phyloP scores from a whole-genome alignment of 306 rosid species.

The Trichosanthes truncata region DNA sequence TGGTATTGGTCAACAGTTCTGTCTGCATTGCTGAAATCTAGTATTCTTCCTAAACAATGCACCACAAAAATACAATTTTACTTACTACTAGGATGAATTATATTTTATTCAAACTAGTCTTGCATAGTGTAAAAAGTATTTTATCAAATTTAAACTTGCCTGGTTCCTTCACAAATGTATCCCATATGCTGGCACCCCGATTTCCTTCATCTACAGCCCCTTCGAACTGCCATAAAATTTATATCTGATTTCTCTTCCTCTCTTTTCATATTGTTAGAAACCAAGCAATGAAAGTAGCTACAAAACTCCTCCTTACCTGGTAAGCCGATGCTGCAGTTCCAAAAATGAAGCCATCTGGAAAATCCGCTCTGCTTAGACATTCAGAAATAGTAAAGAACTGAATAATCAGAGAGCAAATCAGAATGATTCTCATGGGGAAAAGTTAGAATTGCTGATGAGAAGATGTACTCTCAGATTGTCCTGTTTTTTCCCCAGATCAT shows the following conservation, averaged over 20 bases:
- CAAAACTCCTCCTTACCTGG: slow-evolving; percentile 47
- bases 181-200: slow-evolving; percentile 83
- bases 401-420: slow-evolving; percentile 20
- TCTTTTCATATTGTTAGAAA: neutral
- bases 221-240: slow-evolving; percentile 39
- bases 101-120: neutral
- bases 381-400: slow-evolving; percentile 27
- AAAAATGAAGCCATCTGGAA: slow-evolving; percentile 73
- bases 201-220: slow-evolving; percentile 90
- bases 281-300: neutral
- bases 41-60: slow-evolving; percentile 52
- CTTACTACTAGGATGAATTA: neutral
- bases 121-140: neutral
- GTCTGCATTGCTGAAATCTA: slow-evolving; percentile 91
- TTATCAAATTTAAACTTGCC: slow-evolving; percentile 26
- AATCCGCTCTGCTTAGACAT: slow-evolving; percentile 62
- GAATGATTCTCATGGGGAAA: slow-evolving; percentile 34
- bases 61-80: slow-evolving; percentile 6
- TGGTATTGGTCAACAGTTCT: slow-evolving; percentile 94
- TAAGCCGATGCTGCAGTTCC: slow-evolving; percentile 96
- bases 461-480: neutral
- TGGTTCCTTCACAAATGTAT: slow-evolving; percentile 59
- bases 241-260: neutral
- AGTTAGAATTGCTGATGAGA: neutral
- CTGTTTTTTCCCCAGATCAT: neutral